Conservation (phyloP, 1,284 basidiomycete genomes). For the Cutaneotrichosporon sp. region DNA sequence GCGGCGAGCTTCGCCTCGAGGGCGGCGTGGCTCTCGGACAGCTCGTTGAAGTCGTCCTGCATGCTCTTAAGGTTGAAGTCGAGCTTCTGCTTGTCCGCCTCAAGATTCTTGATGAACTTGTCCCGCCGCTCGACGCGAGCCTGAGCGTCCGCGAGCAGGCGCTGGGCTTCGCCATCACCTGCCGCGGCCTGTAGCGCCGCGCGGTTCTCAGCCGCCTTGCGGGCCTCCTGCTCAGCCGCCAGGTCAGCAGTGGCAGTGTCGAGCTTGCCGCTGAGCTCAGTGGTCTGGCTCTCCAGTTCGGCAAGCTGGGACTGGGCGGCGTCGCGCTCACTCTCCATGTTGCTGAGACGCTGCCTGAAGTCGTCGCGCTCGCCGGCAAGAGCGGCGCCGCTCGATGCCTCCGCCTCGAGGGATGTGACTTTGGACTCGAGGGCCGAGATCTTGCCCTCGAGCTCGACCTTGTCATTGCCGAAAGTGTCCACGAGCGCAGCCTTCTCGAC, state of each 20-base stretch:
- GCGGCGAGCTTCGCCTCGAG: slow-evolving; percentile 1
- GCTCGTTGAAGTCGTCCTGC: slow-evolving; percentile 14
- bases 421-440: slow-evolving; percentile 1
- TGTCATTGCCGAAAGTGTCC: neutral
- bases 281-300: neutral
- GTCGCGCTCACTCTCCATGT: neutral
- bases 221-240: slow-evolving; percentile 4
- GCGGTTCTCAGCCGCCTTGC: slow-evolving; percentile 11
- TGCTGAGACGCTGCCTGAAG: neutral
- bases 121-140: slow-evolving; percentile 17
- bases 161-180: slow-evolving; percentile 1
- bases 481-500: neutral
- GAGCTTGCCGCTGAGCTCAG: neutral
- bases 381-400: neutral
- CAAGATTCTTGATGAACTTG: slow-evolving; percentile 1
- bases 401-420: neutral
- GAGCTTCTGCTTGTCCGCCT: slow-evolving; percentile 16
- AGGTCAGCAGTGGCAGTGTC: neutral
- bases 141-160: slow-evolving; percentile 2
- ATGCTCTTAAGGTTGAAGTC: slow-evolving; percentile 11
- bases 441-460: neutral
- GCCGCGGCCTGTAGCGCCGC: slow-evolving; percentile 7
- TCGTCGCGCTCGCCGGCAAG: neutral
- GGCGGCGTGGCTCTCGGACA: slow-evolving; percentile 6
- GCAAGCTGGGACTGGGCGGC: neutral